Percentiles rank a stretch among this genome's conserved stretches.
These are phyloP conservation scores for Termitomyces sp. DNA, from an alignment of 768 basidiomycete species.

Conservation along the genomic window DNA sequence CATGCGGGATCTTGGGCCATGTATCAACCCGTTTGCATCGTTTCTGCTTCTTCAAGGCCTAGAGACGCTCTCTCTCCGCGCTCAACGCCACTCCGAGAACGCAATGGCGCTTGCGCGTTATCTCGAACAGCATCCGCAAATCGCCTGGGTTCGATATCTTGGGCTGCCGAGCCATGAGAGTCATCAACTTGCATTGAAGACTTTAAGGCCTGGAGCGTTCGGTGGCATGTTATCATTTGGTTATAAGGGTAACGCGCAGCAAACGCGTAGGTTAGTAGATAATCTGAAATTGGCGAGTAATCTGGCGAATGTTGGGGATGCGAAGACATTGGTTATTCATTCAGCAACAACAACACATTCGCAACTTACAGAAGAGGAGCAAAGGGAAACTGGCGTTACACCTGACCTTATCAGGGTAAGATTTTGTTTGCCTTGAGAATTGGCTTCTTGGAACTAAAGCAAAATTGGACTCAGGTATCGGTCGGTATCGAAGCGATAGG, in stretches of 20 bases:
- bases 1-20: slow-evolving; percentile 63
- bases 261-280: slow-evolving; percentile 62
- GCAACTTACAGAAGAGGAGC: slow-evolving; percentile 60
- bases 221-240: slow-evolving; percentile 82
- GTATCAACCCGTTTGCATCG: slow-evolving; percentile 65
- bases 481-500: slow-evolving; percentile 36
- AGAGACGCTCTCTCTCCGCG: slow-evolving; percentile 70
- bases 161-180: slow-evolving; percentile 61
- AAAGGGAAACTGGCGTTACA: slow-evolving; percentile 61
- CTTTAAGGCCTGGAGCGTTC: slow-evolving; percentile 49
- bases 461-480: slow-evolving; percentile 18
- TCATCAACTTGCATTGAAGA: slow-evolving; percentile 49
- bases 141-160: slow-evolving; percentile 77
- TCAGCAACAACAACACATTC: slow-evolving; percentile 75
- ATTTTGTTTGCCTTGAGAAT: neutral
- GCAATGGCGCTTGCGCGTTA: slow-evolving; percentile 61
- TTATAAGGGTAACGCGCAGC: slow-evolving; percentile 49
- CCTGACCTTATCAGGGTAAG: slow-evolving; percentile 70
- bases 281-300: slow-evolving; percentile 64
- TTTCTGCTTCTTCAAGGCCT: slow-evolving; percentile 77
- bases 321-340: slow-evolving; percentile 77
- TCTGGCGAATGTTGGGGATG: slow-evolving; percentile 70
- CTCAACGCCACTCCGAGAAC: slow-evolving; percentile 68
- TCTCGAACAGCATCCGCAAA: slow-evolving; percentile 56
- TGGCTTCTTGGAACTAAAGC: neutral